Base-by-base conservation (phyloP, 1,139 yeast species). In the Pichia sp. region DNA sequence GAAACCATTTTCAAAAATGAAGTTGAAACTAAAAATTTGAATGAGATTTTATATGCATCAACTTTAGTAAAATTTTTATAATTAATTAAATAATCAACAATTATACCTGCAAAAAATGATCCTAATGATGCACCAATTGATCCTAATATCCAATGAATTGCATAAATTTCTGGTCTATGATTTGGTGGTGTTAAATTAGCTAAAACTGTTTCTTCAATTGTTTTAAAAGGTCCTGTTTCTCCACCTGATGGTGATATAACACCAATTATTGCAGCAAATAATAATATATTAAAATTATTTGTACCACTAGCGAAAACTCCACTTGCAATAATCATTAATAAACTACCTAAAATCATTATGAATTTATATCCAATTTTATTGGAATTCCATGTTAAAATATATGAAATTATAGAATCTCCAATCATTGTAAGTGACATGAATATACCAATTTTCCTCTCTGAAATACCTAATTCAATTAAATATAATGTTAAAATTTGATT, bases 151-250 rank as follows among this genome's bases (percentile, higher is more conserved):
- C 80, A 77, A 55, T 80, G 77, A 53, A 77, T 69, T 0, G 95
- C 88, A 64, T 79, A 86, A 1, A 85, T 68, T 47, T 79, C 86
- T 0, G 95, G 82, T 35, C 94, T 67, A 43, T 75, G 74, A 38
- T 68, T 69, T 37, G 70, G 70, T 0, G 81, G 77, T 0, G 94
- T 81, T 51, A 88, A 63, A 60, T 85, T 94, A 0, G 96, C 95
- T 43, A 88, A 68, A 24, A 84, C 73, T 0, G 94, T 83, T 57
- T 88, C 96, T 57, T 88, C 96, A 18, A 88, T 78, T 1, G 94
- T 78, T 55, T 84, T 82, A 62, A 88, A 88, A 0, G 96, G 96
- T 0, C 96, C 96, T 0, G 91, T 85, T 56, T 88, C 96, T 53
- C 82, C 91, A 14, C 96, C 95, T 30, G 89, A 78, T 1, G 96